Base-by-base conservation (phyloP, 1,284 basidiomycete species). In the Melampsora americana region DNA sequence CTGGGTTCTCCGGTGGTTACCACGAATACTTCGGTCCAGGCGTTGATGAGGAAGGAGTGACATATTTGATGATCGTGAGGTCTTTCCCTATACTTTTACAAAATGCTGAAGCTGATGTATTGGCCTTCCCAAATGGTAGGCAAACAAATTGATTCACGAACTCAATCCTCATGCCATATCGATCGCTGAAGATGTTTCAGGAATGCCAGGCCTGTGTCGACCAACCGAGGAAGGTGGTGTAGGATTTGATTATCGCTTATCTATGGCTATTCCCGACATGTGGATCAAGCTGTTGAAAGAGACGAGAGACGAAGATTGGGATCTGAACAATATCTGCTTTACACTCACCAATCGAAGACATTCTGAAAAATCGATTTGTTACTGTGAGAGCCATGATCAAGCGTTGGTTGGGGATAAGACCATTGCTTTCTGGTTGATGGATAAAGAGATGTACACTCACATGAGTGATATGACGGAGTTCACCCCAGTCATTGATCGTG, bases 231-330 rank as follows among this genome's bases (percentile, higher is more conserved):
- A 90, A 79, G 95, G 95, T 62, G 95, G 95, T 30, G 86, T 99
- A 67, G 95, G 95, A 0, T 99, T 99, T 83, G 95, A 99, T 84
- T 99, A 98, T 84, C 90, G 95, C 26, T 85, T 99, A 64, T 93
- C 93, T 30, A 99, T 99, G 95, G 95, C 95, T 11, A 88, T 99
- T 67, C 95, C 95, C 5, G 95, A 99, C 83, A 98, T 97, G 94
- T 99, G 94, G 93, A 99, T 99, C 87, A 98, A 99, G 84, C 86
- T 98, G 30, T 87, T 98, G 79, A 99, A 99, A 83, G 95, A 99
- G 84, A 90, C 89, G 82, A 79, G 83, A 4, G 95, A 99, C 82
- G 89, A 91, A 79, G 87, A 90, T 62, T 99, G 95, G 95, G 87
- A 95, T 72, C 87, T 99, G 80, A 89, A 86, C 77, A 88, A 90